Evolutionary conservation across 1,284 basidiomycete species (phyloP).

Genomic region (Ceratobasidium sp.): DNA sequence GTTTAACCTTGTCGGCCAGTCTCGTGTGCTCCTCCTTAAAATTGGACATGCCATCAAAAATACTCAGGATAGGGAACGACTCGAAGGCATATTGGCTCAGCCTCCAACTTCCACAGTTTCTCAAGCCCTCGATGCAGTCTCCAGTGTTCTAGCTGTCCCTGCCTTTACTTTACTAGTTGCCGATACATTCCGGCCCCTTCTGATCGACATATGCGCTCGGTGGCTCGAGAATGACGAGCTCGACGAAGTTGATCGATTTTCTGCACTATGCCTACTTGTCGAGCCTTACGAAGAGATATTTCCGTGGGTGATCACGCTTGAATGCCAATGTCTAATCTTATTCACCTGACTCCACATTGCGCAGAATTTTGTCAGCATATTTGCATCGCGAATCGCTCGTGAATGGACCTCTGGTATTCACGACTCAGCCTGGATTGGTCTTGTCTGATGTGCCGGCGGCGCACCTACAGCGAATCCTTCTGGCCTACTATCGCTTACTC

Average conservation of each 20-base stretch:
- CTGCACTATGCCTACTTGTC: slow-evolving; percentile 71
- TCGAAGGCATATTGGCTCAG: slow-evolving; percentile 41
- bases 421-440: slow-evolving; percentile 53
- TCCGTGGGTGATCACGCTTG: slow-evolving; percentile 67
- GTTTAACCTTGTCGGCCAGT: slow-evolving; percentile 40
- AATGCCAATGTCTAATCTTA: slow-evolving; percentile 19
- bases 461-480: slow-evolving; percentile 74
- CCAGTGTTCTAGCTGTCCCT: slow-evolving; percentile 66
- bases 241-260: slow-evolving; percentile 67
- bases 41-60: slow-evolving; percentile 5
- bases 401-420: slow-evolving; percentile 70
- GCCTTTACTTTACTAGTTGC: slow-evolving; percentile 71
- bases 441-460: slow-evolving; percentile 58
- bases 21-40: slow-evolving; percentile 19
- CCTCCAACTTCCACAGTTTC: slow-evolving; percentile 30
- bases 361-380: slow-evolving; percentile 67
- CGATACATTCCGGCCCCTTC: slow-evolving; percentile 72
- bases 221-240: slow-evolving; percentile 69
- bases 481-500: slow-evolving; percentile 85
- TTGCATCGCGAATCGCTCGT: slow-evolving; percentile 62
- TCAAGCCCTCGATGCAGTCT: slow-evolving; percentile 58
- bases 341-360: not conserved
- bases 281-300: slow-evolving; percentile 81
- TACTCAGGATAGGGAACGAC: slow-evolving; percentile 11
- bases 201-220: slow-evolving; percentile 77